phyloP scores from a whole-genome alignment of 192 early-diverging fungal genomes.

The Backusella liffmaniae region DNA sequence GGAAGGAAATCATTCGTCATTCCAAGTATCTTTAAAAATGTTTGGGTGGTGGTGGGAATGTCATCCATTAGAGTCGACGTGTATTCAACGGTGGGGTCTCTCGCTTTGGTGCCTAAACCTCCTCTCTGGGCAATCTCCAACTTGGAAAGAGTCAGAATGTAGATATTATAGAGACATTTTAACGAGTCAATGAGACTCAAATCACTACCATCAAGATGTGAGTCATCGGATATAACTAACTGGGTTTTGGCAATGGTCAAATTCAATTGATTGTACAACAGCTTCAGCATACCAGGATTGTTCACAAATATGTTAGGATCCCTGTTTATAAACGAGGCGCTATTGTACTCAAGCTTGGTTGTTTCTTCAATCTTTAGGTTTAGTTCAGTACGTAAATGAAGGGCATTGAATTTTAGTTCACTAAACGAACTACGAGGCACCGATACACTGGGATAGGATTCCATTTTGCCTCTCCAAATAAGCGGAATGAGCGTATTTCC shows the following conservation, averaged over 20 bases:
- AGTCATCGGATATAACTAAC: not conserved
- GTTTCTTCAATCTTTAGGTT: not conserved
- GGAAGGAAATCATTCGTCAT: constrained; percentile 42
- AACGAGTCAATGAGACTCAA: constrained; percentile 14
- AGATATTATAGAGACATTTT: constrained; percentile 55
- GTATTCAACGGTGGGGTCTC: constrained; percentile 26
- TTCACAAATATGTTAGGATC: not conserved
- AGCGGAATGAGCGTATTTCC: constrained; percentile 89
- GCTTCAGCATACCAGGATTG: not conserved
- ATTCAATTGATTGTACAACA: constrained; percentile 15
- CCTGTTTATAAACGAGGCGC: not conserved
- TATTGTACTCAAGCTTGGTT: not conserved
- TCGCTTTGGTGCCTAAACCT: constrained; percentile 33
- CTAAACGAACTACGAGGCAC: not conserved
- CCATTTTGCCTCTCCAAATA: constrained; percentile 60
- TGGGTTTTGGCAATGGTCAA: not conserved
- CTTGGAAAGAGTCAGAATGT: constrained; percentile 64
- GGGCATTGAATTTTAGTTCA: not conserved
- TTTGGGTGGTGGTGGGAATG: constrained; percentile 59
- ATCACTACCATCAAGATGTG: not conserved
- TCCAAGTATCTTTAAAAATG: constrained; percentile 66
- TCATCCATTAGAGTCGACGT: constrained; percentile 60
- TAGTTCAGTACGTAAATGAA: not conserved
- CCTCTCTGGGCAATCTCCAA: constrained; percentile 76
- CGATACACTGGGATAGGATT: constrained; percentile 55